Conservation (phyloP, 495 filamentous ascomycete species). For the Chlorociboria aeruginascens region DNA sequence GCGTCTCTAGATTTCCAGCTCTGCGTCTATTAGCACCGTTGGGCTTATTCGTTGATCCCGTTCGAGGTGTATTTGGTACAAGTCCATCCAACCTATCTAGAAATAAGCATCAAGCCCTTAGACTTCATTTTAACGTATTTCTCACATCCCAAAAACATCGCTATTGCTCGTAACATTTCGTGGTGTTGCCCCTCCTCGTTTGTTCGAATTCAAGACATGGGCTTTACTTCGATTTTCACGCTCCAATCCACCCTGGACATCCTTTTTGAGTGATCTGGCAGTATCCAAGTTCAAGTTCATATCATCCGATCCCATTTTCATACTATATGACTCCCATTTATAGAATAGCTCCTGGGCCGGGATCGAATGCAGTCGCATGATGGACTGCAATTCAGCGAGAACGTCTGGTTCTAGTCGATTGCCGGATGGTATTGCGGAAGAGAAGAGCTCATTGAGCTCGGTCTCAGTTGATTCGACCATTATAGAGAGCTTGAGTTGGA, state of each 20-base stretch:
- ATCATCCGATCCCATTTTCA: conserved; percentile 75
- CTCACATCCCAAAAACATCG: conserved; percentile 81
- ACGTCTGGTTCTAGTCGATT: conserved; percentile 53
- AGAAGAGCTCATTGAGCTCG: conserved; percentile 63
- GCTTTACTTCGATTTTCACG: conserved; percentile 51
- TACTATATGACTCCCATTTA: conserved; percentile 96
- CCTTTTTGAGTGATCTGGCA: conserved; percentile 66
- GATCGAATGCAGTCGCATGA: conserved; percentile 69
- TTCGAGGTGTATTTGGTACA: conserved; percentile 57
- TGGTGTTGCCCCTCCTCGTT: conserved; percentile 52
- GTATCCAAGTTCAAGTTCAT: conserved; percentile 56
- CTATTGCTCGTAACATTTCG: conserved; percentile 39
- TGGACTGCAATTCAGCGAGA: conserved; percentile 65
- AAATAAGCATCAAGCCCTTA: conserved; percentile 7
- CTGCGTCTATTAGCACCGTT: conserved; percentile 11
- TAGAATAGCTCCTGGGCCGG: conserved; percentile 74
- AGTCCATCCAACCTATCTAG: conserved; percentile 59
- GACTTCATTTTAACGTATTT: not conserved
- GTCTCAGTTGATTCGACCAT: conserved; percentile 40
- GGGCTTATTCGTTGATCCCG: conserved; percentile 22
- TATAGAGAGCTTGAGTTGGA: conserved; percentile 1
- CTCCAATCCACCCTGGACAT: conserved; percentile 74
- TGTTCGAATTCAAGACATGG: conserved; percentile 46
- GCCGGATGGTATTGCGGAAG: conserved; percentile 29
- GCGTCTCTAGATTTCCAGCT: conserved; percentile 22